phyloP scores from a whole-genome alignment of 2,329 filamentous ascomycete species.

The Myriangium duriaei region DNA sequence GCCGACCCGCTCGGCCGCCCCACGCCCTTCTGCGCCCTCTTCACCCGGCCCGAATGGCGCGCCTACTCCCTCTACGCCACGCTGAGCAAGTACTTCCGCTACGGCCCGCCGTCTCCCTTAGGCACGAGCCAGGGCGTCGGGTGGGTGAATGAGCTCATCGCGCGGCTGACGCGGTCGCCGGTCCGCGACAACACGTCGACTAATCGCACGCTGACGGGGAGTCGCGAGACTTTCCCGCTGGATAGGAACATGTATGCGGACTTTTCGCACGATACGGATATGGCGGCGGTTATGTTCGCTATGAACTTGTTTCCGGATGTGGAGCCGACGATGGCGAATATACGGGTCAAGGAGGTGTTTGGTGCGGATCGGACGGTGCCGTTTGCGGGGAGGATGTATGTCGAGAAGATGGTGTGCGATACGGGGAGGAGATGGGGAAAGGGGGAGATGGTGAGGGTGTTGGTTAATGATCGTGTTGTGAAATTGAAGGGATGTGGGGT shows the following conservation, averaged over 20 bases:
- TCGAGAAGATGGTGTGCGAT: conserved; percentile 75
- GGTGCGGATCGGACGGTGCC: conserved; percentile 66
- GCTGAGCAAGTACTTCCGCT: conserved; percentile 75
- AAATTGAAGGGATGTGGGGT: conserved; percentile 56
- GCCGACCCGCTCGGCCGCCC: conserved; percentile 43
- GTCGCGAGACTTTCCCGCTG: conserved; percentile 60
- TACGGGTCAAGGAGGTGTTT: conserved; percentile 34
- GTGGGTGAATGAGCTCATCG: conserved; percentile 75
- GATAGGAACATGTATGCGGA: conserved; percentile 61
- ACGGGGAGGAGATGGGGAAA: no score
- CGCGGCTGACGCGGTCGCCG: conserved; percentile 56
- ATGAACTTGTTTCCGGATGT: conserved; percentile 66
- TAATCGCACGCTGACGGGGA: conserved; percentile 62
- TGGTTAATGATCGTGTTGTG: conserved; percentile 75
- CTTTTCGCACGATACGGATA: conserved; percentile 84
- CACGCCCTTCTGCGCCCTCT: conserved; percentile 65
- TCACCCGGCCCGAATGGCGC: conserved; percentile 59
- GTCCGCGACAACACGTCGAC: conserved; percentile 63
- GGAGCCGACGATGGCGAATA: conserved; percentile 38
- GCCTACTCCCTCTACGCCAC: conserved; percentile 69
- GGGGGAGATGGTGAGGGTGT: conserved; percentile 64
- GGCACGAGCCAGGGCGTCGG: conserved; percentile 78
- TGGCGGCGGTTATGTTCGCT: conserved; percentile 63
- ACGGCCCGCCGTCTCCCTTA: conserved; percentile 61
- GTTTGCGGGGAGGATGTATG: conserved; percentile 70